Evolutionary conservation across 2,329 filamentous ascomycete genomes (phyloP).

Genomic region (Alternaria triticina): DNA sequence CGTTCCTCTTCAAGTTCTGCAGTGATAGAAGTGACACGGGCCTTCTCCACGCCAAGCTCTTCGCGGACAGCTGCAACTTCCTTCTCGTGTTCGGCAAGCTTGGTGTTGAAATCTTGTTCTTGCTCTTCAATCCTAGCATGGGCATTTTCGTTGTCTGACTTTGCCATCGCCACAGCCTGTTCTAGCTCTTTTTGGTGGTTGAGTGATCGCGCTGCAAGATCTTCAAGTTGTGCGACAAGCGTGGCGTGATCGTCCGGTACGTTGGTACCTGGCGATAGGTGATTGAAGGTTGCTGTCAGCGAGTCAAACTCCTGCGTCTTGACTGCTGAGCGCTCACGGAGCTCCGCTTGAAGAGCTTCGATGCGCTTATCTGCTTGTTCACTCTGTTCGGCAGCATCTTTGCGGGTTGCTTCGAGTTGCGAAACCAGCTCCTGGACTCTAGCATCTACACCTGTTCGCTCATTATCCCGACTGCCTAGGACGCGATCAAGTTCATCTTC

Average conservation of each 20-base stretch:
- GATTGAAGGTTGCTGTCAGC: slow-evolving; percentile 44
- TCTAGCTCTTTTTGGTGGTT: slow-evolving; percentile 54
- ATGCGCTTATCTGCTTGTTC: slow-evolving; percentile 50
- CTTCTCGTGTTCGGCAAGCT: slow-evolving; percentile 48
- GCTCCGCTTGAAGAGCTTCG: slow-evolving; percentile 63
- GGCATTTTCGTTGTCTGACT: slow-evolving; percentile 54
- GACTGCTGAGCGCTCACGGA: slow-evolving; percentile 58
- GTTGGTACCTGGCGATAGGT: slow-evolving; percentile 45
- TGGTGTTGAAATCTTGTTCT: slow-evolving; percentile 44
- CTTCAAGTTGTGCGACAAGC: slow-evolving; percentile 53
- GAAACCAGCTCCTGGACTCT: slow-evolving; percentile 71
- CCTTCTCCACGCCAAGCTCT: slow-evolving; percentile 56
- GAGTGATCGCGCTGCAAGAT: slow-evolving; percentile 51
- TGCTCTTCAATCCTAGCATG: slow-evolving; percentile 50
- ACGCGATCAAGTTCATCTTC: slow-evolving; percentile 92
- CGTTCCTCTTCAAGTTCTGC: slow-evolving; percentile 69
- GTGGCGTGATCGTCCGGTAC: slow-evolving; percentile 47
- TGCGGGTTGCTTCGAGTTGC: slow-evolving; percentile 70
- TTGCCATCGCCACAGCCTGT: slow-evolving; percentile 55
- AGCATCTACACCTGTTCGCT: slow-evolving; percentile 73
- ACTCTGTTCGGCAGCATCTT: slow-evolving; percentile 57
- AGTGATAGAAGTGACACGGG: slow-evolving; percentile 54
- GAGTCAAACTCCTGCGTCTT: slow-evolving; percentile 36
- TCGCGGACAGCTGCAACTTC: slow-evolving; percentile 47
- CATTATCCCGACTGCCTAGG: slow-evolving; percentile 81